A percentile compares a stretch with the other conserved stretches of the same genome.
Evolutionary conservation across 805 yeast genomes (phyloP).

Genomic region (Wickerhamiella vanderwaltii): DNA sequence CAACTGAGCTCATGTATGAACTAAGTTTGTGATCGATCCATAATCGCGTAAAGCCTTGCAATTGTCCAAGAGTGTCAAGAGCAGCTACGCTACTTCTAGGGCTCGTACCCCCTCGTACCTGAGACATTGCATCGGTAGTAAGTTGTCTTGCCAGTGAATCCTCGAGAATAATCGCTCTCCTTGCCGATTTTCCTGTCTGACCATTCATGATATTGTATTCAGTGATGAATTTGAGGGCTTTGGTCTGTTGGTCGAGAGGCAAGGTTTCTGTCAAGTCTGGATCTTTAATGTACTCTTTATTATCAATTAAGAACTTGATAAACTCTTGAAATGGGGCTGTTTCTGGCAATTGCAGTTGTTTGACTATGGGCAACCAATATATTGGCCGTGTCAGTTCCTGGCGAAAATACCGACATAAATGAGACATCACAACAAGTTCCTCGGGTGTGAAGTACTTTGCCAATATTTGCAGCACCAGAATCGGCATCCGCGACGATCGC

Average conservation of each 20-base stretch:
- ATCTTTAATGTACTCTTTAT: conserved; percentile 3
- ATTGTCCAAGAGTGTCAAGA: not conserved
- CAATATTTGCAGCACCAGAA: not conserved
- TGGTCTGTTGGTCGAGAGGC: not conserved
- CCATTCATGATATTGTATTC: not conserved
- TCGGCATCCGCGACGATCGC: conserved; percentile 10
- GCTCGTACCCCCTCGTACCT: not conserved
- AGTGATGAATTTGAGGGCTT: not conserved
- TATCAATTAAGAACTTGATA: not conserved
- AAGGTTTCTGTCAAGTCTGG: not conserved
- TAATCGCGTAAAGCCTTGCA: conserved; percentile 1
- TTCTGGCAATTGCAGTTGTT: not conserved
- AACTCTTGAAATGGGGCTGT: not conserved
- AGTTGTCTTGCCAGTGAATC: conserved; percentile 4
- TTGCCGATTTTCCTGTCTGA: not conserved
- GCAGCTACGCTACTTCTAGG: not conserved
- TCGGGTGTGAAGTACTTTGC: conserved; percentile 1
- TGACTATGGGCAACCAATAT: not conserved
- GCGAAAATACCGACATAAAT: not conserved
- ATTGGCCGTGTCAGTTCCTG: conserved; percentile 4
- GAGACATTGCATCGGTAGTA: conserved; percentile 6
- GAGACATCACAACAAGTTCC: conserved; percentile 1
- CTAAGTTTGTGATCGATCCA: conserved; percentile 9
- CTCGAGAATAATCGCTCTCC: not conserved
- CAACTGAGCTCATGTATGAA: not conserved